Evolutionary conservation across 1,284 basidiomycete genomes (phyloP).

Genomic region (Cutaneotrichosporon dermatis): DNA sequence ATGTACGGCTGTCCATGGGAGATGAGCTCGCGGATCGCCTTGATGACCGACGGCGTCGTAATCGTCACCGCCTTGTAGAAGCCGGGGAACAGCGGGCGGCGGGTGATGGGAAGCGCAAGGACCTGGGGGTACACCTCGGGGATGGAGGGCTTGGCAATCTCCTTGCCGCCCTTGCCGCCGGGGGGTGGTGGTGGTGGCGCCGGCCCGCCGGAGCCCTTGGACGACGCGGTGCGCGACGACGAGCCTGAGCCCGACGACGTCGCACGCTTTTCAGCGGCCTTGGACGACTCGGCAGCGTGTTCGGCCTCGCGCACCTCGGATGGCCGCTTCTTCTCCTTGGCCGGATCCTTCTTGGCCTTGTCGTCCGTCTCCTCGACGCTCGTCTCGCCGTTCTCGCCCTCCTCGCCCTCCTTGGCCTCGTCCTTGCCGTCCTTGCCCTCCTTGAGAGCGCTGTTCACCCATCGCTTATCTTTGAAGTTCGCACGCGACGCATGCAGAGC

Average conservation of each 20-base stretch:
- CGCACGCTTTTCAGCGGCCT: constrained; percentile 1
- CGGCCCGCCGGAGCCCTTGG: constrained; percentile 1
- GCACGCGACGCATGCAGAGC: constrained; percentile 26
- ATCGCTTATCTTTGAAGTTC: constrained; percentile 38
- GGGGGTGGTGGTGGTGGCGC: constrained; percentile 3
- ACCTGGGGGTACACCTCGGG: constrained; percentile 90
- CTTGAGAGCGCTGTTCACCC: constrained; percentile 37
- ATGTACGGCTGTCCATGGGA: constrained; percentile 95
- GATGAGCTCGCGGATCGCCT: constrained; percentile 94
- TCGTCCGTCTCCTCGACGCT: constrained; percentile 9
- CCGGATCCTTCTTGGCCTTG: constrained; percentile 2
- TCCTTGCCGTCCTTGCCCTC: constrained; percentile 19
- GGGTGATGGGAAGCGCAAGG: constrained; percentile 90
- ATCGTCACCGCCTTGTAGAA: constrained; percentile 97
- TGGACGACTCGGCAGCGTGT: constrained; percentile 2
- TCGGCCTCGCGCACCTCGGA: not conserved
- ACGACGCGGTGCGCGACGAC: constrained; percentile 6
- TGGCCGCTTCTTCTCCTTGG: constrained; percentile 11
- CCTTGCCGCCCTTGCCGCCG: constrained; percentile 26
- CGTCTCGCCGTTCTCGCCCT: constrained; percentile 4
- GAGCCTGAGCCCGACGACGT: constrained; percentile 7
- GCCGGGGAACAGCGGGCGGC: constrained; percentile 92
- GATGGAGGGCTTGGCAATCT: constrained; percentile 66
- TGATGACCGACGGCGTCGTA: constrained; percentile 82
- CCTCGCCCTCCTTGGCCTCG: constrained; percentile 17